Evolutionary conservation across 2,329 filamentous ascomycete species (phyloP), one percentile per base, ranked within the genome.

Genomic region (Acephala macrosclerotiorum): DNA sequence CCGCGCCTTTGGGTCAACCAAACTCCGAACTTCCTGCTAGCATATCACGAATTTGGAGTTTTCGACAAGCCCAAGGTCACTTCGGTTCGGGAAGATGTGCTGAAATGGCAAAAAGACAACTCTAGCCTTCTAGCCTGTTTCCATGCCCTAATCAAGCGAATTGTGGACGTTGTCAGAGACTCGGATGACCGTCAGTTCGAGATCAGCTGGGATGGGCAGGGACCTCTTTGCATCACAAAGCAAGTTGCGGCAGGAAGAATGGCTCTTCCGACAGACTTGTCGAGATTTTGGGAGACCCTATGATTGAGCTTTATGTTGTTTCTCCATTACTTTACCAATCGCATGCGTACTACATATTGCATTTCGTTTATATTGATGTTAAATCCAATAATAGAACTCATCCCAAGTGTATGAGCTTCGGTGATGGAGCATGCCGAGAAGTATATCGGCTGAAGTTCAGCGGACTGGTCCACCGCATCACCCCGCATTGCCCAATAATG

Each of bases 1-100:
- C 80, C 79, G 4, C 76, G 79, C 5, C 76, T 87, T 7, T 87
- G 84, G 84, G 49, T 83, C 16, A 75, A 79, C 25, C 85, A 86
- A 68, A 81, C 82, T 29, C 79, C 81, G 0, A 84, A 82, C 62
- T 83, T 87, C 64, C 75, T 87, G 38, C 68, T 86, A 22, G 85
- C 83, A 0, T 84, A 81, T 65, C 84, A 87, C 69, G 67, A 79
- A 9, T 71, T 63, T 7, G 78, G 79, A 6, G 38, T 77, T 0
- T 87, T 87, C 70, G 20, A 79, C 12, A 60, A 68, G 4, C 70
- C 69, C 3, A 2, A 67, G 35, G 55, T 74, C 9, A 60, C 59
- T 20, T 55, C 69, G 53, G 66, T 72, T 8, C 51, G 11, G 26
- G 1, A 60, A 4, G 53, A 70, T 14, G 58, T 73, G 18, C 29